Percentiles rank a stretch among this genome's conserved stretches.
These are phyloP conservation scores for Stagonosporopsis cucurbitacearum DNA, from an alignment of 2,329 filamentous ascomycete species.

Conservation along the genomic window DNA sequence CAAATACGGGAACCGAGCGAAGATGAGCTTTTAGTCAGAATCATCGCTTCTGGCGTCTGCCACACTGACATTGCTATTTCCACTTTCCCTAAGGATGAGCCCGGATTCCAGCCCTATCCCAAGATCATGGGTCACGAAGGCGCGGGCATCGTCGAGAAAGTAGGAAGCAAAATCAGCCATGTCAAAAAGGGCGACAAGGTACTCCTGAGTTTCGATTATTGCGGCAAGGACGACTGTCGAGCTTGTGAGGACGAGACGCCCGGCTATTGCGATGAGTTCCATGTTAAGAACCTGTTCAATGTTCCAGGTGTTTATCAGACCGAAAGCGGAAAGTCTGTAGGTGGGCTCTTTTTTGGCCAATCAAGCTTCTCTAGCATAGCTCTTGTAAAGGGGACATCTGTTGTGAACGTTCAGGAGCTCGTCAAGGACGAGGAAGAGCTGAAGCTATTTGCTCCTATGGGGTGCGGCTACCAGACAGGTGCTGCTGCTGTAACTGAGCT, in stretches of 20 bases:
- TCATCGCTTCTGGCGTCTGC: constrained; percentile 62
- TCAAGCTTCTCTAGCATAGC: constrained; percentile 53
- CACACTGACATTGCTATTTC: constrained; percentile 62
- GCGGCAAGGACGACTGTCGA: constrained; percentile 54
- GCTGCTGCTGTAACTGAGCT: constrained; percentile 51
- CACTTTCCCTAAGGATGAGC: constrained; percentile 43
- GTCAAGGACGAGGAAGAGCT: constrained; percentile 51
- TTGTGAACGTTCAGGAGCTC: constrained; percentile 52
- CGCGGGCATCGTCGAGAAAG: constrained; percentile 57
- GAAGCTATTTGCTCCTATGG: constrained; percentile 54
- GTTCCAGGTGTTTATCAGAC: constrained; percentile 34
- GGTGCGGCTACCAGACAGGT: constrained; percentile 57
- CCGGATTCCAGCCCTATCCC: constrained; percentile 50
- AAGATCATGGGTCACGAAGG: constrained; percentile 63
- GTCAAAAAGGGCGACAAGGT: constrained; percentile 56
- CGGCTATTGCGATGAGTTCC: constrained; percentile 59
- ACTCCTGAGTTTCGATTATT: constrained; percentile 58
- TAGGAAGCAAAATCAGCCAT: constrained; percentile 51
- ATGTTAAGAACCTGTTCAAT: constrained; percentile 54
- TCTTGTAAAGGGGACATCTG: constrained; percentile 49
- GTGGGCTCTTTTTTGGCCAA: constrained; percentile 57
- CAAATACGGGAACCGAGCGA: constrained; percentile 46
- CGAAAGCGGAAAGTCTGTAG: constrained; percentile 34
- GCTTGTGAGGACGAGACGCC: constrained; percentile 55
- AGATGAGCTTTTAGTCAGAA: constrained; percentile 61